phyloP scores from a whole-genome alignment of 176 grass and related monocot species.

The Phoenix roebelenii region DNA sequence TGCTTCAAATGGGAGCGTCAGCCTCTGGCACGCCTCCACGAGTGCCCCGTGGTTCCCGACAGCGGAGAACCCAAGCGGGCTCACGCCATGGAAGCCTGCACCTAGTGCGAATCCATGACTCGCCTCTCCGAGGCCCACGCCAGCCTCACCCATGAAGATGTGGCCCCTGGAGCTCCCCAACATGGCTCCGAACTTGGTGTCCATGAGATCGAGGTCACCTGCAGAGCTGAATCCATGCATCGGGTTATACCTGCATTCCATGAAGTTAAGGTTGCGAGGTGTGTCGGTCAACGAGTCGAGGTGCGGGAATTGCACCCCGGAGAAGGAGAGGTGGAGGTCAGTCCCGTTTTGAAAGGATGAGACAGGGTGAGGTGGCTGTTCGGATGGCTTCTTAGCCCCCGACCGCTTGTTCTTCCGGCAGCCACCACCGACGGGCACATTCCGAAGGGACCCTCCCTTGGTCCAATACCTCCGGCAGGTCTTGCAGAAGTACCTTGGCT shows the following conservation, averaged over 20 bases:
- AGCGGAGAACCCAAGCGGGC: too few relatives aligned
- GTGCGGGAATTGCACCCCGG: neutral
- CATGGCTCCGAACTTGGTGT: neutral
- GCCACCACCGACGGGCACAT: constrained; percentile 79
- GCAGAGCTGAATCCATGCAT: neutral
- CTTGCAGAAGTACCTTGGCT: constrained; percentile 97
- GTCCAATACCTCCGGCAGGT: constrained; percentile 95
- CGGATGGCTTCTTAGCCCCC: constrained; percentile 35
- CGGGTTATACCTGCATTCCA: neutral
- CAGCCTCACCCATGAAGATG: constrained; percentile 4
- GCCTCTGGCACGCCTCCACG: constrained; percentile 13
- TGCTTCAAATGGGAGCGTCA: constrained; percentile 25
- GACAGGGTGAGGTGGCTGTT: neutral
- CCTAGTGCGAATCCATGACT: constrained; percentile 8
- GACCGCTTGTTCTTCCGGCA: constrained; percentile 94
- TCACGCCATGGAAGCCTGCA: constrained; percentile 4
- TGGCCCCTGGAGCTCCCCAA: neutral
- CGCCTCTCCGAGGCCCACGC: neutral
- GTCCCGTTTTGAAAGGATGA: constrained; percentile 4
- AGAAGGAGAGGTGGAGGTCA: constrained; percentile 54
- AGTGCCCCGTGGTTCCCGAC: constrained; percentile 1
- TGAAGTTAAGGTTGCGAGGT: neutral
- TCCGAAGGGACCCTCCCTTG: constrained; percentile 83
- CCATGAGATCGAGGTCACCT: neutral
- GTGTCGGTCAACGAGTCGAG: neutral